Evolutionary conservation across 371 early-diverging fungal genomes (phyloP).

Genomic region (Vairimorpha necatrix): DNA sequence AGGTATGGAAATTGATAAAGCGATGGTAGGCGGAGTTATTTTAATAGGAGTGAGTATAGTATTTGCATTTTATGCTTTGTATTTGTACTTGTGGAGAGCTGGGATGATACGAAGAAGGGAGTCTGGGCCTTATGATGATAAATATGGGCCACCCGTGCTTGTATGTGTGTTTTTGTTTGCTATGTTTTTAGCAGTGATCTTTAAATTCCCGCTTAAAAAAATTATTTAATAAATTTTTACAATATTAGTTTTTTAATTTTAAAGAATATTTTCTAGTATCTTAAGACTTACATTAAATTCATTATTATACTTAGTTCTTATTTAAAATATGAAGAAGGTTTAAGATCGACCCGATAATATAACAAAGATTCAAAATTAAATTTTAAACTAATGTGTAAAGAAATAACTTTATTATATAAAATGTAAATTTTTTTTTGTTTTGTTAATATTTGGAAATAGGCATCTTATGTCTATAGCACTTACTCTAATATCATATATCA

Average conservation of each 20-base stretch:
- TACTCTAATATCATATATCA: too few species aligned
- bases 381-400: too few species aligned
- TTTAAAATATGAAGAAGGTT: too few species aligned
- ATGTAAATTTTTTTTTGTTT: too few species aligned
- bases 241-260: background rate
- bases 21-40: constrained; percentile 65
- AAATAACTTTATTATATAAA: too few species aligned
- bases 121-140: constrained; percentile 66
- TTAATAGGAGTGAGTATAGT: constrained; percentile 74
- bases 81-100: constrained; percentile 83
- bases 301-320: too few species aligned
- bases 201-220: constrained; percentile 69
- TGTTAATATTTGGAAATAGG: too few species aligned
- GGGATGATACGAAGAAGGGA: constrained; percentile 65
- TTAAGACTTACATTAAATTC: too few species aligned
- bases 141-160: constrained; percentile 71
- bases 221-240: constrained; percentile 15
- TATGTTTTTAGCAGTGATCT: constrained; percentile 77
- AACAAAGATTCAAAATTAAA: too few species aligned
- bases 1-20: constrained; percentile 64
- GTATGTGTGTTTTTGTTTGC: constrained; percentile 76
- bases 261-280: background rate
- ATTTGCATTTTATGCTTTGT: constrained; percentile 78
- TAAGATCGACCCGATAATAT: background rate
- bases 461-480: too few species aligned